A percentile compares a stretch with the other conserved stretches of the same genome.
These are phyloP conservation scores for Luffa acutangula DNA, from an alignment of 306 rosid genomes.

Conservation along the genomic window DNA sequence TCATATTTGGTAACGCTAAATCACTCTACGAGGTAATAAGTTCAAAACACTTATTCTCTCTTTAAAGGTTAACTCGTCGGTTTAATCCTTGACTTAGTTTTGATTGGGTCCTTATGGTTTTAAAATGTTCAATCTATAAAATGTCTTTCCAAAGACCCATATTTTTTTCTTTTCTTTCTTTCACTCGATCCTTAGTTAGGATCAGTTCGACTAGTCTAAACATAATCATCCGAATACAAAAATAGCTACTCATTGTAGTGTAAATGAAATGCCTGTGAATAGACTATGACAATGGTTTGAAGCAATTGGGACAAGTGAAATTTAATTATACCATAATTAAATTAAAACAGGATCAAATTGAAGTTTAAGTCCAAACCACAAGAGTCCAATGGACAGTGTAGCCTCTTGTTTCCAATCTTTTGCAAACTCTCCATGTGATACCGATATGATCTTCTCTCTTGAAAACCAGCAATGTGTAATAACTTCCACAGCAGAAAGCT, in stretches of 20 bases:
- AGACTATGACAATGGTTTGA: neutral
- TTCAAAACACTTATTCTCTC: neutral
- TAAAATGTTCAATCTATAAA: no score
- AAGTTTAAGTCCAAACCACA: no score
- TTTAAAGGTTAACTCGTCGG: no score
- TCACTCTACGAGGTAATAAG: conserved; percentile 63
- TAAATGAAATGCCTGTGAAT: neutral
- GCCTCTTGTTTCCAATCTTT: neutral
- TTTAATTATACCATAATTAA: no score
- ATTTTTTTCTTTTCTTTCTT: no score
- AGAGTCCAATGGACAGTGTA: neutral
- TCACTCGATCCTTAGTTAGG: no score
- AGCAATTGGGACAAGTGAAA: neutral
- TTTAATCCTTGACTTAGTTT: neutral
- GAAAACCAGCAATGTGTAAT: conserved; percentile 51
- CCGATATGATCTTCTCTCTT: neutral
- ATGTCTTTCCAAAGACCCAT: no score
- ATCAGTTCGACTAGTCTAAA: no score
- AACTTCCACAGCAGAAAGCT: conserved; percentile 35
- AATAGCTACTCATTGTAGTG: neutral
- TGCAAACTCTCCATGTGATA: neutral
- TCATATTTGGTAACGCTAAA: conserved; percentile 64
- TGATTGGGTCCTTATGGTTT: neutral
- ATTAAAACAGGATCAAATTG: neutral
- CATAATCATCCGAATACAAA: neutral